phyloP scores from a whole-genome alignment of 768 basidiomycete genomes.

The Fomitopsis serialis region DNA sequence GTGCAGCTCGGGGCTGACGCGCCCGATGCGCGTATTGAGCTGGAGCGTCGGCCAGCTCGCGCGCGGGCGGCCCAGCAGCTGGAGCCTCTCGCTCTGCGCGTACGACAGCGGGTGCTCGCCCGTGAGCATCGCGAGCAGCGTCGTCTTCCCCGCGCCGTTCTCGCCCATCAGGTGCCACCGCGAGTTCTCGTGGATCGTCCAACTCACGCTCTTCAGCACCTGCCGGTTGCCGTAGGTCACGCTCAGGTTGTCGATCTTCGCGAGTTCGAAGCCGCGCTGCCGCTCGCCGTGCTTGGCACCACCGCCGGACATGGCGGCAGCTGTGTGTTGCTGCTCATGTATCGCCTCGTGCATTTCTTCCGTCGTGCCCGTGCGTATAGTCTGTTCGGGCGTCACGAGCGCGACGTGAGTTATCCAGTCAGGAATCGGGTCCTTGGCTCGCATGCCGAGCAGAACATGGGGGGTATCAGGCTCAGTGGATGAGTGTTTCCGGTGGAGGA shows the following conservation, averaged over 20 bases:
- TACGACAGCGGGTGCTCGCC: constrained; percentile 97
- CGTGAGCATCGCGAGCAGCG: constrained; percentile 81
- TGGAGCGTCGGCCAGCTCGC: constrained; percentile 59
- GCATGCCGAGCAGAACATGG: constrained; percentile 58
- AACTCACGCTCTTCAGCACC: constrained; percentile 70
- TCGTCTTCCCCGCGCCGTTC: constrained; percentile 96
- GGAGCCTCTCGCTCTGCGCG: constrained; percentile 53
- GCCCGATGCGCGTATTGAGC: constrained; percentile 65
- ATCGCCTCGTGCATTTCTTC: constrained; percentile 33
- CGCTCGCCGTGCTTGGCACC: background rate
- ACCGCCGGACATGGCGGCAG: background rate
- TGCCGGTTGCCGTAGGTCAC: constrained; percentile 66
- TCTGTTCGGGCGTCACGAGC: constrained; percentile 37
- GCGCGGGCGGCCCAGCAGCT: constrained; percentile 60
- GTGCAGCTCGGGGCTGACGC: constrained; percentile 85
- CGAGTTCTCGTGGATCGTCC: constrained; percentile 79
- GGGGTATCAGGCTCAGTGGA: constrained; percentile 32
- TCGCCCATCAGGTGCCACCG: constrained; percentile 87
- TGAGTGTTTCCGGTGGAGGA: constrained; percentile 45
- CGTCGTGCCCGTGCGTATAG: constrained; percentile 47
- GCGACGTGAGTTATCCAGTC: constrained; percentile 70
- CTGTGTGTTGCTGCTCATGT: background rate
- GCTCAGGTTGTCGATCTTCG: constrained; percentile 59
- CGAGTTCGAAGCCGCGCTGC: constrained; percentile 36
- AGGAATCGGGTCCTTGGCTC: constrained; percentile 68